phyloP scores from a whole-genome alignment of 768 basidiomycete genomes.

The Phanerochaete carnosa region DNA sequence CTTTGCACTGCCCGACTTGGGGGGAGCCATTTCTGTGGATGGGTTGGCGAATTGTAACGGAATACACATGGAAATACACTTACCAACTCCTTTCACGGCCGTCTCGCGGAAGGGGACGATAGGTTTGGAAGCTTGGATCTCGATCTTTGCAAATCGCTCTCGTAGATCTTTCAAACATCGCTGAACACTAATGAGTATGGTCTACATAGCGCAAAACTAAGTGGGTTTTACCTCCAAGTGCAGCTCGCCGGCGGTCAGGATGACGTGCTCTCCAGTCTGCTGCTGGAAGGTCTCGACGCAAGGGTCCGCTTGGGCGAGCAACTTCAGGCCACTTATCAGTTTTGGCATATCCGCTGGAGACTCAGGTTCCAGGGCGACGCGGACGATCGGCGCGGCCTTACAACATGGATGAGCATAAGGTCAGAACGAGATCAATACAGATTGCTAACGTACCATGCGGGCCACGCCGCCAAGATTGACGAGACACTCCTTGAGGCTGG shows the following conservation, averaged over 20 bases:
- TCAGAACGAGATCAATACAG: neutral
- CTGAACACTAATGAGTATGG: constrained; percentile 37
- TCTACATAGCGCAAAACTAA: neutral
- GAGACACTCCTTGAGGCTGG: constrained; percentile 47
- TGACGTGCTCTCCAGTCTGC: constrained; percentile 95
- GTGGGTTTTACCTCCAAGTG: constrained; percentile 78
- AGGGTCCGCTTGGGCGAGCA: constrained; percentile 93
- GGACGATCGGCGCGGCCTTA: constrained; percentile 86
- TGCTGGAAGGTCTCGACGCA: constrained; percentile 98
- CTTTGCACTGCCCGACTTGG: constrained; percentile 64
- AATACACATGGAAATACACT: neutral
- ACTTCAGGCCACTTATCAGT: constrained; percentile 79
- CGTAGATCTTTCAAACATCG: constrained; percentile 95
- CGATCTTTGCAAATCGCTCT: constrained; percentile 90
- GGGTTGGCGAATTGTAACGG: neutral
- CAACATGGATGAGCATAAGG: neutral
- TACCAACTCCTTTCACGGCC: constrained; percentile 75
- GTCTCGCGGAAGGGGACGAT: constrained; percentile 99
- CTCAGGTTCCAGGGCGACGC: constrained; percentile 88
- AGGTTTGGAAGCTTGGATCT: constrained; percentile 90
- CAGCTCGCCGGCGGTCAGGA: constrained; percentile 91
- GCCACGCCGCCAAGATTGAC: constrained; percentile 78
- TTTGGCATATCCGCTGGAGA: constrained; percentile 85
- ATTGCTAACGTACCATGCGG: constrained; percentile 47
- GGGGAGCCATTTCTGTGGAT: constrained; percentile 80